Conservation (phyloP, 169 alveolate species). For the Amoebophrya sp. region DNA sequence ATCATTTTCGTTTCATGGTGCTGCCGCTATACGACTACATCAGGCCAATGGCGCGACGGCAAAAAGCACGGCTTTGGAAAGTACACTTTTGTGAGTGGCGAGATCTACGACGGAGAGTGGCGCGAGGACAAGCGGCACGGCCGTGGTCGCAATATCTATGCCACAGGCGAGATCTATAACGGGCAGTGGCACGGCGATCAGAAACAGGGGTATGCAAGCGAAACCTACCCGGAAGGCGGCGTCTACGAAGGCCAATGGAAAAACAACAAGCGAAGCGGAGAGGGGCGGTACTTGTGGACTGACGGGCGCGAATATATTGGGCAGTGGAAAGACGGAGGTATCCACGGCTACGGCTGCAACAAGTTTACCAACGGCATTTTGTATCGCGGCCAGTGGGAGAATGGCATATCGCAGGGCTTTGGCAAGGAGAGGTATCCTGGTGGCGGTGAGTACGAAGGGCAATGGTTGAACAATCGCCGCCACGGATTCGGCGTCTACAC, state of each 20-base stretch:
- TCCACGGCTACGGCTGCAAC: conserved; percentile 25
- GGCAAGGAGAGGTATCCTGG: neutral
- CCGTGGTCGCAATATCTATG: neutral
- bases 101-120: conserved; percentile 23
- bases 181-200: conserved; percentile 17
- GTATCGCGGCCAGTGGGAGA: conserved; percentile 23
- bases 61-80: neutral
- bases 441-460: conserved; percentile 12
- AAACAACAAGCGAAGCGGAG: neutral
- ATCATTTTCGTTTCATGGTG: too few species aligned
- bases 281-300: conserved; percentile 22
- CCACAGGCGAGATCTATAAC: neutral
- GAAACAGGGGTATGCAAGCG: conserved; percentile 17
- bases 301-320: conserved; percentile 27
- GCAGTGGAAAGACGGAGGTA: neutral
- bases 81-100: neutral
- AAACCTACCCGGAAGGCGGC: neutral
- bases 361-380: neutral
- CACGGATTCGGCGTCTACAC: conserved; percentile 19
- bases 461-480: neutral
- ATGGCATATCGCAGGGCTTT: neutral
- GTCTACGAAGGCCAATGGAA: neutral
- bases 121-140: conserved; percentile 20
- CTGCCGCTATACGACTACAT: neutral
- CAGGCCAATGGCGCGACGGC: conserved; percentile 29